These are phyloP conservation scores for Crithidia expoeki DNA, from an alignment of 208 protist genomes.

Conservation along the genomic window DNA sequence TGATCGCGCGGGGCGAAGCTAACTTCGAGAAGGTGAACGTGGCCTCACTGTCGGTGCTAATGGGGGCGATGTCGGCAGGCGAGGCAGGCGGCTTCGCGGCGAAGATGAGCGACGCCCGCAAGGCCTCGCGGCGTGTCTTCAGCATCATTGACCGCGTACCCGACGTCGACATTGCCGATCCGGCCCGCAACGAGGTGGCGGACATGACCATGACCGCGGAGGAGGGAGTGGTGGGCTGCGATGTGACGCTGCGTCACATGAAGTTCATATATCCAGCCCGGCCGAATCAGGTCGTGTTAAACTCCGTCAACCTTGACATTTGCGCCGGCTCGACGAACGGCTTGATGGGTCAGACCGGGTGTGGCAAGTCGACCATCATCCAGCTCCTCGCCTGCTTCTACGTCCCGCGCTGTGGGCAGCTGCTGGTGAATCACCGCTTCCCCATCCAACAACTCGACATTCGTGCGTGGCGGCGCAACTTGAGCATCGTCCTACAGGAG, in stretches of 20 bases:
- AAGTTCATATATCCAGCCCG: constrained; percentile 75
- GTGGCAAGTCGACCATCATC: constrained; percentile 88
- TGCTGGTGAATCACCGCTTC: constrained; percentile 68
- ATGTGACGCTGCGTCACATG: constrained; percentile 47
- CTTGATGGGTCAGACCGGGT: constrained; percentile 80
- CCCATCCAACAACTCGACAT: constrained; percentile 54
- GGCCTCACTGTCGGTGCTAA: constrained; percentile 53
- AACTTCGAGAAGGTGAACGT: constrained; percentile 62
- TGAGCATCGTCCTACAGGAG: constrained; percentile 86
- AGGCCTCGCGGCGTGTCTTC: constrained; percentile 64
- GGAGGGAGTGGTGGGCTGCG: constrained; percentile 37
- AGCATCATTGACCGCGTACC: constrained; percentile 80
- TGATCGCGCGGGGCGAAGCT: constrained; percentile 67
- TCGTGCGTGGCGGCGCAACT: constrained; percentile 55
- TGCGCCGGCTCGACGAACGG: constrained; percentile 53
- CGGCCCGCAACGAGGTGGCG: constrained; percentile 30
- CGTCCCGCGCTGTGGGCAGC: constrained; percentile 46
- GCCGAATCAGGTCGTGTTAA: constrained; percentile 61
- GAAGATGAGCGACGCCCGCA: constrained; percentile 56
- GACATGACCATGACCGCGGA: constrained; percentile 25
- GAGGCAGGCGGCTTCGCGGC: constrained; percentile 73
- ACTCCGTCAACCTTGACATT: constrained; percentile 46
- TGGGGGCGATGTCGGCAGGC: constrained; percentile 59
- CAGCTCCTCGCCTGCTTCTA: constrained; percentile 88
- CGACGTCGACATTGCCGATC: constrained; percentile 52